Percentiles rank a stretch among this genome's conserved stretches.
Evolutionary conservation across 2,329 filamentous ascomycete genomes (phyloP).

Genomic region (Triangularia verruculosa): DNA sequence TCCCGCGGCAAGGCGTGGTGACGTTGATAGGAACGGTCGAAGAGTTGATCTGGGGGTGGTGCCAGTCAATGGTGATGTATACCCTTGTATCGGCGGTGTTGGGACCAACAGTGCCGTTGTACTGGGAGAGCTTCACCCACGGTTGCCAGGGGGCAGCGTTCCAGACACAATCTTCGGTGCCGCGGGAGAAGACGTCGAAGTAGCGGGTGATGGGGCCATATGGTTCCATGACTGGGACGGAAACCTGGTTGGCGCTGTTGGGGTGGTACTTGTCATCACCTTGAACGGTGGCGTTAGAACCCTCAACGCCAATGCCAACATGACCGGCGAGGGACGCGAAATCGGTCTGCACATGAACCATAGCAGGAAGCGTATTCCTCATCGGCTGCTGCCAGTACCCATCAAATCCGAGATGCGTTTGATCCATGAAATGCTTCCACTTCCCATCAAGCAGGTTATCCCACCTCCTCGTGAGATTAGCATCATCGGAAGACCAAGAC

Average conservation of each 20-base stretch:
- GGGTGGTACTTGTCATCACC: conserved; percentile 63
- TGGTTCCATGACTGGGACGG: conserved; percentile 54
- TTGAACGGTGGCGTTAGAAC: conserved; percentile 63
- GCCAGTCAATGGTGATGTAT: conserved; percentile 56
- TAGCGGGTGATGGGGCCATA: conserved; percentile 56
- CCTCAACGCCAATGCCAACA: conserved; percentile 62
- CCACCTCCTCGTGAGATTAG: conserved; percentile 54
- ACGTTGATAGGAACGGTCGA: conserved; percentile 52
- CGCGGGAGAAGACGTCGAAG: conserved; percentile 63
- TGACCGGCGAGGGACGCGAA: conserved; percentile 60
- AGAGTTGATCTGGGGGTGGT: conserved; percentile 35
- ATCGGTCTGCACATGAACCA: conserved; percentile 56
- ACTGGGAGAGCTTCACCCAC: conserved; percentile 52
- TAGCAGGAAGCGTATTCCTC: conserved; percentile 62
- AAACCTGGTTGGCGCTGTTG: conserved; percentile 52
- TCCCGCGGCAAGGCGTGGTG: conserved; percentile 43
- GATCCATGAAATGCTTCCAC: conserved; percentile 61
- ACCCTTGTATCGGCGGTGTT: conserved; percentile 50
- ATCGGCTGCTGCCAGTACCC: conserved; percentile 69
- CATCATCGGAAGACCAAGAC: conserved; percentile 54
- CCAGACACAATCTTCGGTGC: conserved; percentile 53
- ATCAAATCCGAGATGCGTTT: conserved; percentile 54
- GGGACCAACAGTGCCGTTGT: conserved; percentile 48
- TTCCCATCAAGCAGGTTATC: conserved; percentile 58
- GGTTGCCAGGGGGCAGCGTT: conserved; percentile 44